Conservation (phyloP, 495 filamentous ascomycete species). For the Penicillium ochrochloron region DNA sequence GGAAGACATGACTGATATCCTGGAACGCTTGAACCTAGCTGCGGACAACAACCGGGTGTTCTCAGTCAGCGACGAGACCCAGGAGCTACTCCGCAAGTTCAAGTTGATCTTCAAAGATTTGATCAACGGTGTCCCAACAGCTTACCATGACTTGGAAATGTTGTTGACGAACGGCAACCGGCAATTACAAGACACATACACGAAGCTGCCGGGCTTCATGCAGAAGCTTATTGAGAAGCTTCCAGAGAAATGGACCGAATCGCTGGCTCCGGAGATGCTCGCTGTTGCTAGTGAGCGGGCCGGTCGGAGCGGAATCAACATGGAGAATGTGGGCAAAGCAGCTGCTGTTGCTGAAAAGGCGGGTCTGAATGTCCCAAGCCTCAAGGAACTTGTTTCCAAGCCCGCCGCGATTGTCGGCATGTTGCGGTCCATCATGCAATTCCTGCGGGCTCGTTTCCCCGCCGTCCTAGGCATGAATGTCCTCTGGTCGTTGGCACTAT, state of each 20-base stretch:
- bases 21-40: conserved; percentile 79
- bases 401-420: conserved; percentile 81
- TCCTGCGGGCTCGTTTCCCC: conserved; percentile 81
- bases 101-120: conserved; percentile 87
- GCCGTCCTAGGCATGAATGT: conserved; percentile 84
- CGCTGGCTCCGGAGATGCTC: conserved; percentile 77
- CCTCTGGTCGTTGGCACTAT: conserved; percentile 81
- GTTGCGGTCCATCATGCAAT: conserved; percentile 83
- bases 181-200: conserved; percentile 75
- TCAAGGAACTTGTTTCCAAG: conserved; percentile 83
- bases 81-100: conserved; percentile 81
- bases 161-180: conserved; percentile 81
- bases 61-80: conserved; percentile 78
- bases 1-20: conserved; percentile 75
- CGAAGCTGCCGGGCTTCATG: conserved; percentile 76
- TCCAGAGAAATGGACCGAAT: conserved; percentile 76
- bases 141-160: conserved; percentile 83
- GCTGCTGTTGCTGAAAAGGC: conserved; percentile 57
- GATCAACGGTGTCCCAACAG: conserved; percentile 89
- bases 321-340: conserved; percentile 54
- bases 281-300: conserved; percentile 74
- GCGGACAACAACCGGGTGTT: conserved; percentile 80
- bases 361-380: conserved; percentile 57
- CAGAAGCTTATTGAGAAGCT: conserved; percentile 86
- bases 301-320: conserved; percentile 66